Base-by-base conservation (phyloP, 164 flowering plant genomes). In the Umbilicus rupestris region DNA sequence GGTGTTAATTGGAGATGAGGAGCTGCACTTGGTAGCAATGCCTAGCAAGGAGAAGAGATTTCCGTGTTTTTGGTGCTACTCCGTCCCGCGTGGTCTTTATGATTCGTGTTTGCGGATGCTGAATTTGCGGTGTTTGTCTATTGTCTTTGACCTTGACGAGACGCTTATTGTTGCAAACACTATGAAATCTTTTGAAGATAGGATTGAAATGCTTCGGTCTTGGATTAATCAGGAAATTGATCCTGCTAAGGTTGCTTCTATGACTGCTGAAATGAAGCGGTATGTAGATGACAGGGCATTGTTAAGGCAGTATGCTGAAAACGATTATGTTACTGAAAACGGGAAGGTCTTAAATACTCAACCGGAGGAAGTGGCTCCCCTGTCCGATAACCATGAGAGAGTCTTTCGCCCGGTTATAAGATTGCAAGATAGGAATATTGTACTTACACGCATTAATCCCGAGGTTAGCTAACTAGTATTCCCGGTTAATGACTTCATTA, bases 71-170 rank as follows among this genome's bases (percentile, higher is more conserved):
- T 92, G 99, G 99, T 86, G 96, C 74, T 92, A 72, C 59, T 69
- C 87, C 0, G 92, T 81, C 22, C 87, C 89, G 5, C 7, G 24
- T 8, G 87, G 91, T 29, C 78, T 92, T 7, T 95, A 92, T 57
- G 66, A 67, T 63, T 72, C 94, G 8, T 87, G 96, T 59, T 66
- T 85, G 47, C 79, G 83, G 57, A 79, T 92, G 96, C 76, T 95
- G 73, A 92, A 95, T 75, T 50, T 80, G 59, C 75, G 99, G 22
- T 95, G 97, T 71, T 81, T 95, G 7, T 72, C 92, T 0, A 90
- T 92, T 70, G 99, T 92, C 14, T 95, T 95, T 62, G 99, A 95
- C 84, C 92, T 95, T 2, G 99, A 95, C 33, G 99, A 95, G 77
- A 95, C 99, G 0, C 87, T 95, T 19, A 90, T 95, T 71, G 99